Conservation (phyloP, 2,329 filamentous ascomycete species). For the Colletotrichum viniferum region DNA sequence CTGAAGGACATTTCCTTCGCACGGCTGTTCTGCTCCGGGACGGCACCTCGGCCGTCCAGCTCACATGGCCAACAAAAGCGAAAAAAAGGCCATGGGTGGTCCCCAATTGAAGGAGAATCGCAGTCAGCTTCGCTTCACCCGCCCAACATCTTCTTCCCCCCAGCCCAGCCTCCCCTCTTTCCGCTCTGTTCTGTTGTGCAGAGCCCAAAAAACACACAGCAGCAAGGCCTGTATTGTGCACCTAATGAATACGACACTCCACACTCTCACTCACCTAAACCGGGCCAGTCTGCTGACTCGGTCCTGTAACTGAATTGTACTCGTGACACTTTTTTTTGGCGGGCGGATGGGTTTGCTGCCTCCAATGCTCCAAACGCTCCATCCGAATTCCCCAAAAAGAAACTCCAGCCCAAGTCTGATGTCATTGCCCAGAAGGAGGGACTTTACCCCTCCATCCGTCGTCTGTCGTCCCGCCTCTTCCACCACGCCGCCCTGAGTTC, state of each 20-base stretch:
- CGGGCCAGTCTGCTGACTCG: slow-evolving; percentile 13
- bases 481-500: not conserved
- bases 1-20: not conserved
- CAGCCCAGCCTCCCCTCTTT: not conserved
- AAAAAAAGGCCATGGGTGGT: not conserved
- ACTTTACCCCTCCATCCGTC: not conserved
- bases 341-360: not conserved
- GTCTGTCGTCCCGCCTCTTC: not conserved
- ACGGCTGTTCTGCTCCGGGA: not conserved
- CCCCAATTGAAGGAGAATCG: not conserved
- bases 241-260: slow-evolving; percentile 7
- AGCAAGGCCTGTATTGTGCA: not conserved
- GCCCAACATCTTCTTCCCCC: not conserved
- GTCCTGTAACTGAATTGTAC: slow-evolving; percentile 10
- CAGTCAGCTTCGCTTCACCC: not conserved
- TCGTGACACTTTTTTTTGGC: slow-evolving; percentile 13
- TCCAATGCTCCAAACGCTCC: not conserved
- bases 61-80: not conserved
- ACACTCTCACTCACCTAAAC: slow-evolving; percentile 4
- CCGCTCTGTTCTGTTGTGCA: not conserved
- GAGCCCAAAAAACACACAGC: not conserved
- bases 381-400: not conserved
- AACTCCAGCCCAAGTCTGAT: not conserved
- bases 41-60: not conserved
- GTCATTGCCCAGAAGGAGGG: not conserved